A percentile compares a stretch with the other conserved stretches of the same genome.
phyloP scores from a whole-genome alignment of 2,329 filamentous ascomycete genomes.

The Clonostachys rosea region DNA sequence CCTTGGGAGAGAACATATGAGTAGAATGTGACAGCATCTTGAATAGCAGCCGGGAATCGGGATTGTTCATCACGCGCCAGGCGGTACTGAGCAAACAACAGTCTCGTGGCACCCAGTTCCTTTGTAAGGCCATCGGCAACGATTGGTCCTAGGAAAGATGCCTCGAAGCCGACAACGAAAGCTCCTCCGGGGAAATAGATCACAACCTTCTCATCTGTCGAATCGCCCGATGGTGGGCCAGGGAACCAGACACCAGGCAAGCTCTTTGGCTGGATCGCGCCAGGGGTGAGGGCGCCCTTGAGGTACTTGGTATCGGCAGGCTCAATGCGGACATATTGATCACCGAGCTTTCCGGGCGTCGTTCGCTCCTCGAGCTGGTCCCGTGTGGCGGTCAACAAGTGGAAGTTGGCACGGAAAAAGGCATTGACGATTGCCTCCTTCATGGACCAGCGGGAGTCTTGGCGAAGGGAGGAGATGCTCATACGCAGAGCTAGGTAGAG shows the following conservation, averaged over 20 bases:
- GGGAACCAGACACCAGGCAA: slow-evolving; percentile 11
- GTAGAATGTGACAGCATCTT: no score
- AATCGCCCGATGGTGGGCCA: not conserved
- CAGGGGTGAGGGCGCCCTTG: slow-evolving; percentile 3
- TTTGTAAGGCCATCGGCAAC: not conserved
- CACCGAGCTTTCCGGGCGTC: not conserved
- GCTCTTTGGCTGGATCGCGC: slow-evolving; percentile 4
- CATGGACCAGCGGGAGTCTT: not conserved
- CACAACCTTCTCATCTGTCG: not conserved
- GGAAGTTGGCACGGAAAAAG: not conserved
- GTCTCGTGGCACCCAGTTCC: not conserved
- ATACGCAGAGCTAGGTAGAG: not conserved
- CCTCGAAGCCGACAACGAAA: not conserved
- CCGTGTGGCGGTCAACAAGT: not conserved
- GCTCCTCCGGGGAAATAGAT: not conserved
- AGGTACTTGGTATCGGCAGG: slow-evolving; percentile 2
- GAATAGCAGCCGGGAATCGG: no score
- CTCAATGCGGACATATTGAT: not conserved
- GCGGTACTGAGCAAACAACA: not conserved
- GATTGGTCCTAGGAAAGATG: not conserved
- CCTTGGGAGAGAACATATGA: no score
- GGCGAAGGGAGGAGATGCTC: not conserved
- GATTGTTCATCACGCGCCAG: not conserved
- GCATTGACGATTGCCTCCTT: not conserved
- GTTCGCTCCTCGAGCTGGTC: not conserved